Evolutionary conservation across 116 monocot genomes (phyloP).

Genomic region (Zostera marina): DNA sequence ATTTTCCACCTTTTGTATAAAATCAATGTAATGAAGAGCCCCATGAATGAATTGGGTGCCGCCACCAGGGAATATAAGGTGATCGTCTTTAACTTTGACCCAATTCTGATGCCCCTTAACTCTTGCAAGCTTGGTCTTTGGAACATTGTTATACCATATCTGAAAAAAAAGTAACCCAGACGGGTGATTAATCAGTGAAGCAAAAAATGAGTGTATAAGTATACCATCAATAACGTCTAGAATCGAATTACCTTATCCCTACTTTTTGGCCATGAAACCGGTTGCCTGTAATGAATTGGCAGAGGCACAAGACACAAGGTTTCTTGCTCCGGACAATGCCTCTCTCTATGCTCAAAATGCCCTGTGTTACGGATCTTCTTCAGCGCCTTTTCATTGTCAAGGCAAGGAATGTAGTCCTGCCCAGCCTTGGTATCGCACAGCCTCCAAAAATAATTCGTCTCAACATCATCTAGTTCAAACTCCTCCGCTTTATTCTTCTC

Average conservation of each 20-base stretch:
- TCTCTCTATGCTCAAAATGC: slow-evolving; percentile 71
- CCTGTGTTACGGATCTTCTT: slow-evolving; percentile 31
- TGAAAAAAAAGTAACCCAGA: slow-evolving; percentile 4
- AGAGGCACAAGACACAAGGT: slow-evolving; percentile 73
- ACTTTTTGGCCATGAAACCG: slow-evolving; percentile 70
- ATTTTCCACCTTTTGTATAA: slow-evolving; percentile 43
- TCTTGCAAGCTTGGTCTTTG: slow-evolving; percentile 63
- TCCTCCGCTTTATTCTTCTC: slow-evolving; percentile 27
- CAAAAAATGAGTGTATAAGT: too few species aligned
- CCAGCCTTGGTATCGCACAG: slow-evolving; percentile 69
- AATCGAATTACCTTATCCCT: slow-evolving; percentile 50
- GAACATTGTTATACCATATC: slow-evolving; percentile 92
- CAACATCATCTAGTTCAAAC: slow-evolving; percentile 5
- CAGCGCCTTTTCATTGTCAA: slow-evolving; percentile 77
- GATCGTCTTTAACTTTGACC: slow-evolving; percentile 67
- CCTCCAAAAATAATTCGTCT: slow-evolving; percentile 29
- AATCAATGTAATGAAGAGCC: slow-evolving; percentile 89
- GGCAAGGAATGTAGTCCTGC: slow-evolving; percentile 77
- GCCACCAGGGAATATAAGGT: slow-evolving; percentile 84
- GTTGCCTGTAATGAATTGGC: slow-evolving; percentile 41
- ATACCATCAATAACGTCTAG: not conserved
- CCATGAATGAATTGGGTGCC: slow-evolving; percentile 96
- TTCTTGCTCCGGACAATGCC: slow-evolving; percentile 75
- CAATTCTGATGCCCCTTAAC: slow-evolving; percentile 97
- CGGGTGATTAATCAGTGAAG: too few species aligned